These are phyloP conservation scores for Dendrothele bispora DNA, from an alignment of 768 basidiomycete genomes.

Conservation along the genomic window DNA sequence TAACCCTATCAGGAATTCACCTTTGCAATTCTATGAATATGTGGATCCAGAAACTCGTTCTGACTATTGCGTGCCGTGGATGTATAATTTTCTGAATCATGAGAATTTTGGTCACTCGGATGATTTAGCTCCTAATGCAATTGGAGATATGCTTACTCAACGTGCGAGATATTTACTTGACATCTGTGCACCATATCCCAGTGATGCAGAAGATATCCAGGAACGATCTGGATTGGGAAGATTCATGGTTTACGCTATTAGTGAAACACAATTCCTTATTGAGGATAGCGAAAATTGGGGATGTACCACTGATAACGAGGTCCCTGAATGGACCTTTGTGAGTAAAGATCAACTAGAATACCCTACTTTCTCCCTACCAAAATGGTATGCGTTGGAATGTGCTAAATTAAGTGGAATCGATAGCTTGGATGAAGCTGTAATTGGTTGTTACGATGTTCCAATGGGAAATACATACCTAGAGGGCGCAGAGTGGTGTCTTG, in stretches of 20 bases:
- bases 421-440: not conserved
- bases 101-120: not conserved
- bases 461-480: constrained; percentile 1
- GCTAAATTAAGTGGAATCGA: not conserved
- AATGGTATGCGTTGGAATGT: constrained; percentile 8
- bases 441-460: not conserved
- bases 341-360: not conserved
- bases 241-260: not conserved
- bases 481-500: not conserved
- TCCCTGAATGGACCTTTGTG: not conserved
- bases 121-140: not conserved
- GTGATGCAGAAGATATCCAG: not conserved
- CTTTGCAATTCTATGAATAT: too few relatives aligned
- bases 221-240: not conserved
- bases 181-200: constrained; percentile 5
- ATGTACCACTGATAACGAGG: not conserved
- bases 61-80: not conserved
- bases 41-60: not conserved
- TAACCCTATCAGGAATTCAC: too few relatives aligned
- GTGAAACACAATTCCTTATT: not conserved
- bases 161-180: constrained; percentile 1
- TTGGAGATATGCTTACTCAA: constrained; percentile 4
- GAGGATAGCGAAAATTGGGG: constrained; percentile 2
- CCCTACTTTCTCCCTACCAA: not conserved
- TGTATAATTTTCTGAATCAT: not conserved